Percentiles rank a stretch among this genome's conserved stretches.
phyloP scores from a whole-genome alignment of 2,329 filamentous ascomycete genomes.

The Colletotrichum cereale region DNA sequence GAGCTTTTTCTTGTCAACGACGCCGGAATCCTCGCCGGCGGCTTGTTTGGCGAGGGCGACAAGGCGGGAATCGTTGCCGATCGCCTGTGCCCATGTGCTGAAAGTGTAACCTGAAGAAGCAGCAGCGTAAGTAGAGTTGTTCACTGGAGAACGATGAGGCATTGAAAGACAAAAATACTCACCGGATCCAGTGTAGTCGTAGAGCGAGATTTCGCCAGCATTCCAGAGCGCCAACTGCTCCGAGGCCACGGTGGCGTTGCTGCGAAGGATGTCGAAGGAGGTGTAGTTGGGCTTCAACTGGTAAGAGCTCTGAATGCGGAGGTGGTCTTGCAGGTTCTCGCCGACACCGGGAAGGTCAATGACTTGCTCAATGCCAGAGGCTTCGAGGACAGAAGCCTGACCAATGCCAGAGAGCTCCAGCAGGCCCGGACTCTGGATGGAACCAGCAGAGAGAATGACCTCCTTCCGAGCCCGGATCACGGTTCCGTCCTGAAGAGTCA shows the following conservation, averaged over 20 bases:
- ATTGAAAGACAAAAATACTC: not conserved
- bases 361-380: constrained; percentile 60
- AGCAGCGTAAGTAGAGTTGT: not conserved
- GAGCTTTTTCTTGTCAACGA: constrained; percentile 55
- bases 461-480: constrained; percentile 46
- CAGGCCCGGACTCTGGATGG: constrained; percentile 68
- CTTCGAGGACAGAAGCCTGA: constrained; percentile 58
- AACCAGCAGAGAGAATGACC: constrained; percentile 56
- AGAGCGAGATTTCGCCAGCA: constrained; percentile 49
- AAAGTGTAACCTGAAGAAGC: constrained; percentile 51
- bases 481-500: constrained; percentile 45
- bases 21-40: constrained; percentile 45
- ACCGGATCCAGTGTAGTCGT: constrained; percentile 54
- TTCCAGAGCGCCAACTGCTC: constrained; percentile 54
- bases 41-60: constrained; percentile 50
- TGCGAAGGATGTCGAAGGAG: constrained; percentile 49
- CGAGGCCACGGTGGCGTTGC: constrained; percentile 51
- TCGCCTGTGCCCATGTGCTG: constrained; percentile 55
- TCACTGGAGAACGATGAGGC: not conserved
- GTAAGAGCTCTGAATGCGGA: constrained; percentile 50
- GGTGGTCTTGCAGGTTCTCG: constrained; percentile 52
- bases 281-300: constrained; percentile 49
- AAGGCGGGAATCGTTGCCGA: constrained; percentile 48
- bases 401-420: constrained; percentile 71
- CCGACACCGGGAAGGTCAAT: constrained; percentile 69